These are phyloP conservation scores for Claviceps spartinae DNA, from an alignment of 2,329 filamentous ascomycete species.

Conservation along the genomic window DNA sequence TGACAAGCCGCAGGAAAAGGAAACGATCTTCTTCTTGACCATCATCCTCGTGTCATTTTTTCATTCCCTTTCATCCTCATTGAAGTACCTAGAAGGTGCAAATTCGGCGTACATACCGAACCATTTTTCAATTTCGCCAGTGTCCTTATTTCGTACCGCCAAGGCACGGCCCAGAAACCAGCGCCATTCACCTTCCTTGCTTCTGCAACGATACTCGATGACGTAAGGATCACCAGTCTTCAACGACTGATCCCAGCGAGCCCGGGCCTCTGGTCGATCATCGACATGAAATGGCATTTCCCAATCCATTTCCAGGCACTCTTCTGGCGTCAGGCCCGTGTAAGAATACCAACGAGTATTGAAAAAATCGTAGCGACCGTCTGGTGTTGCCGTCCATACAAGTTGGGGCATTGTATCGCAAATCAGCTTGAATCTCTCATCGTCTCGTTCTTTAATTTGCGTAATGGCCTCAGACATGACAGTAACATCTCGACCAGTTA, in stretches of 20 bases:
- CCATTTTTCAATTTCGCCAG: slow-evolving; percentile 62
- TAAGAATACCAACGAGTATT: slow-evolving; percentile 70
- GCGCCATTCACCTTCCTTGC: slow-evolving; percentile 54
- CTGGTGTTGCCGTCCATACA: slow-evolving; percentile 59
- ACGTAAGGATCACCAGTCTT: slow-evolving; percentile 54
- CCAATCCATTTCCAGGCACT: slow-evolving; percentile 52
- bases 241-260: slow-evolving; percentile 48
- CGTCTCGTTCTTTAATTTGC: slow-evolving; percentile 55
- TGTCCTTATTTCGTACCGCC: slow-evolving; percentile 51
- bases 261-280: slow-evolving; percentile 42
- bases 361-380: slow-evolving; percentile 59
- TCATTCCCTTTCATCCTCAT: no score
- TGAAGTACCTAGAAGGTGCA: no score
- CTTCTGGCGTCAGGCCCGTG: slow-evolving; percentile 50
- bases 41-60: neutral
- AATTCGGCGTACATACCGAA: slow-evolving; percentile 36
- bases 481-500: slow-evolving; percentile 62
- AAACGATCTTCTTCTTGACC: no score
- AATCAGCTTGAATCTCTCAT: slow-evolving; percentile 61
- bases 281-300: slow-evolving; percentile 54
- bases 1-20: no score
- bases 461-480: slow-evolving; percentile 54
- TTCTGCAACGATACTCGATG: slow-evolving; percentile 57
- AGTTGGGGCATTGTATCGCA: slow-evolving; percentile 60
- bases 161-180: slow-evolving; percentile 68